phyloP scores from a whole-genome alignment of 2,329 filamentous ascomycete genomes.

The Ophiostoma australiae region DNA sequence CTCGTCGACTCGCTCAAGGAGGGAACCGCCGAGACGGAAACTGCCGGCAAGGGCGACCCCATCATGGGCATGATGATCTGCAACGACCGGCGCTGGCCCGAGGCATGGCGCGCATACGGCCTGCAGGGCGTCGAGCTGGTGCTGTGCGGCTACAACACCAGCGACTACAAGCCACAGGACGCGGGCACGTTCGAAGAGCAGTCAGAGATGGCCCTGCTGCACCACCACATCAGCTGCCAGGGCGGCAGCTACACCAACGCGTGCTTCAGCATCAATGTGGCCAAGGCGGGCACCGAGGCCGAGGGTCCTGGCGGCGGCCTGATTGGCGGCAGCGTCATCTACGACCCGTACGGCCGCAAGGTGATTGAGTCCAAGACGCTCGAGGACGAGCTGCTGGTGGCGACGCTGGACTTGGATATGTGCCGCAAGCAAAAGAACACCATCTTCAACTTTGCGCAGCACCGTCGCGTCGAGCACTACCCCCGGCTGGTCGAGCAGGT shows the following conservation, averaged over 20 bases:
- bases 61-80: conserved; percentile 52
- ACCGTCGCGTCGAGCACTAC: conserved; percentile 43
- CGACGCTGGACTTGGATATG: conserved; percentile 45
- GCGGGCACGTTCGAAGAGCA: conserved; percentile 37
- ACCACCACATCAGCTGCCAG: conserved; percentile 48
- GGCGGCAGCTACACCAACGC: conserved; percentile 48
- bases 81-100: conserved; percentile 50
- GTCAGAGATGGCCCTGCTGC: conserved; percentile 44
- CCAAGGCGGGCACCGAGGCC: conserved; percentile 47
- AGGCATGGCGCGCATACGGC: conserved; percentile 47
- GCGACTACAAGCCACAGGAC: conserved; percentile 43
- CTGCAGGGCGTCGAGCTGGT: conserved; percentile 46
- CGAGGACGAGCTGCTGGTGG: conserved; percentile 47
- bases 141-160: conserved; percentile 45
- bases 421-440: conserved; percentile 46
- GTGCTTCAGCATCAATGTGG: conserved; percentile 46
- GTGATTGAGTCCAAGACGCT: conserved; percentile 47
- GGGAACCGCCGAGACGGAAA: conserved; percentile 40
- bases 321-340: conserved; percentile 46
- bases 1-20: conserved; percentile 35
- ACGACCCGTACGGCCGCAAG: conserved; percentile 45
- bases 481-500: conserved; percentile 39
- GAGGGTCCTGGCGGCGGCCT: conserved; percentile 37
- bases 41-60: conserved; percentile 29
- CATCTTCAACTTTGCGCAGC: conserved; percentile 43